A percentile compares a stretch with the other conserved stretches of the same genome.
Evolutionary conservation across 257 asterid genomes (phyloP).

Genomic region (Gentiana dahurica): DNA sequence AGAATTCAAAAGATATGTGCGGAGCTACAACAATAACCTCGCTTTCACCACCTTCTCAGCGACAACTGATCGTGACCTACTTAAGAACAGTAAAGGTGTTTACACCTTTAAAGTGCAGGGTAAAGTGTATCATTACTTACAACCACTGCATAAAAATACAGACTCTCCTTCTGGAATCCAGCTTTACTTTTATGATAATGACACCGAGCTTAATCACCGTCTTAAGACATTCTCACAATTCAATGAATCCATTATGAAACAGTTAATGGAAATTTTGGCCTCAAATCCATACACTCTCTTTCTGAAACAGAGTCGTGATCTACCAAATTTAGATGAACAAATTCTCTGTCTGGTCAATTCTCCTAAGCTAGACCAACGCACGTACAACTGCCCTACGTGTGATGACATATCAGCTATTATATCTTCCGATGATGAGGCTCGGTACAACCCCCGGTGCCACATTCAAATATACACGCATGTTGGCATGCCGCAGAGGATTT

Average conservation of each 20-base stretch:
- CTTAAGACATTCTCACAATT: neutral
- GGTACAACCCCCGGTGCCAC: neutral
- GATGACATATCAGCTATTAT: neutral
- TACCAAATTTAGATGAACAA: neutral
- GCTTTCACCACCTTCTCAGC: neutral
- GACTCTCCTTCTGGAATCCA: neutral
- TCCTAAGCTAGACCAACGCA: neutral
- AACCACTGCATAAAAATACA: too few species aligned
- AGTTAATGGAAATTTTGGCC: neutral
- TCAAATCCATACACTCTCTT: neutral
- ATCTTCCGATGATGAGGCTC: neutral
- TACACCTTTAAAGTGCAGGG: neutral
- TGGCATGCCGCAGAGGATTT: neutral
- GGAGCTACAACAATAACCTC: neutral
- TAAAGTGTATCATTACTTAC: neutral
- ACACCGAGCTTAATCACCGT: neutral
- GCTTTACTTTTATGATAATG: neutral
- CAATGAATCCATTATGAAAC: neutral
- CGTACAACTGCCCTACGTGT: neutral
- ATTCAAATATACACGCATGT: neutral
- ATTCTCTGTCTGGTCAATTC: too few species aligned
- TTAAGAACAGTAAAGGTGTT: neutral
- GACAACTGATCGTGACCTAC: neutral
- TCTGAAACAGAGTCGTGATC: neutral
- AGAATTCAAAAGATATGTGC: neutral